Base-by-base conservation (phyloP, 2,329 filamentous ascomycete species). In the Sporothrix globosa region DNA sequence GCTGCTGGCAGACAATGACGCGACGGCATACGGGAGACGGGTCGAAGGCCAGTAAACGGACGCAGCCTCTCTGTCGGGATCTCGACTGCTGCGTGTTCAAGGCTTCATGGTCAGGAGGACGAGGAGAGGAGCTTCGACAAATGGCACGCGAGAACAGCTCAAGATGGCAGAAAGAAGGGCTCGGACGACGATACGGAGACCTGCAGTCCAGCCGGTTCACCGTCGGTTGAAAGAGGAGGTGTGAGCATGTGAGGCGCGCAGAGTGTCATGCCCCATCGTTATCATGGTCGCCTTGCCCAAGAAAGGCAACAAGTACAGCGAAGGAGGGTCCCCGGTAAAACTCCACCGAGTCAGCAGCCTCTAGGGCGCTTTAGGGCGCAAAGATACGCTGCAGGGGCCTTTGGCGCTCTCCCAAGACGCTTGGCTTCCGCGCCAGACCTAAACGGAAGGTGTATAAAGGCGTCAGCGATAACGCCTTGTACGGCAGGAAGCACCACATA, bases 401-500 rank as follows among this genome's bases (percentile, higher is more conserved):
- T 48, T 21, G 41, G 24, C 21, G 44, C 11, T 11, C 17, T 53
- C 21, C 6, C 2, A 11, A 2, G 21, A n/a, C 19, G 14, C 63
- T 66, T 54, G 50, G 61, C 63, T 34, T 41, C 11, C 39, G 56
- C 56, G 46, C 44, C 54, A 60, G 46, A 44, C 56, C 34, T 61
- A 61, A 61, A 61, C 56, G 34, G 56, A 61, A 61, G 56, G 34
- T 44, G 56, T 61, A 54, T 41, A 48, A 39, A 53, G 39, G 30
- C 50, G 56, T 19, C 50, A 27, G n/a, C 41, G 54, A 68, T 50
- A 61, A 54, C 65, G 65, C 34, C 46, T 60, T 63, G 30, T 60
- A 41, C 30, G 60, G 60, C 56, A 69, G 53, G 58, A 61, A 61
- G 68, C 46, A 56, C 60, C 60, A 63, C n/a, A 63, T 48, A 11